These are phyloP conservation scores for Fomitopsis betulina DNA, from an alignment of 1,284 basidiomycete species.

Conservation along the genomic window DNA sequence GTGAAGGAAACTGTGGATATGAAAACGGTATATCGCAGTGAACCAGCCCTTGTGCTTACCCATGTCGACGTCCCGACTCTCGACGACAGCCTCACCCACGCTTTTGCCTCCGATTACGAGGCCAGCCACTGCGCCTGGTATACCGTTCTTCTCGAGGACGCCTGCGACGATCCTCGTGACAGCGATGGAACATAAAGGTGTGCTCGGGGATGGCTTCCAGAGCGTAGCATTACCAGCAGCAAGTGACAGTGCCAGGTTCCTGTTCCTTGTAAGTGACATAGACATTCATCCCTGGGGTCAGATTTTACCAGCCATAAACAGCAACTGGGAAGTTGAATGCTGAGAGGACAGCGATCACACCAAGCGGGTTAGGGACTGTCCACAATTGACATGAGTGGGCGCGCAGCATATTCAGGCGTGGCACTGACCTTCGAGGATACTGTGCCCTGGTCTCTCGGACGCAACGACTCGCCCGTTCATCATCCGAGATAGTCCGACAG, in stretches of 20 bases:
- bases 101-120: slow-evolving; percentile 84
- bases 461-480: slow-evolving; percentile 86
- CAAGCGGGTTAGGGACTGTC: slow-evolving; percentile 87
- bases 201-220: slow-evolving; percentile 93
- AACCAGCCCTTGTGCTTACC: slow-evolving; percentile 37
- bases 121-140: slow-evolving; percentile 80
- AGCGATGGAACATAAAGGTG: slow-evolving; percentile 85
- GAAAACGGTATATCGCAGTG: not conserved
- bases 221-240: slow-evolving; percentile 90
- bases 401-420: not conserved
- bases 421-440: slow-evolving; percentile 75
- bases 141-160: slow-evolving; percentile 77
- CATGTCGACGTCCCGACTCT: slow-evolving; percentile 70
- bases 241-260: slow-evolving; percentile 89
- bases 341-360: slow-evolving; percentile 86
- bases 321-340: slow-evolving; percentile 96
- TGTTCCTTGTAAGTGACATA: slow-evolving; percentile 23
- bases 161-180: slow-evolving; percentile 79
- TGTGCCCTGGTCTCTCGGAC: slow-evolving; percentile 86
- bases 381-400: not conserved
- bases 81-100: slow-evolving; percentile 76
- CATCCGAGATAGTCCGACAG: slow-evolving; percentile 83
- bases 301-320: slow-evolving; percentile 73
- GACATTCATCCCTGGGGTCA: not conserved
- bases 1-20: slow-evolving; percentile 77